phyloP scores from a whole-genome alignment of 305 asterid species.

The Solanum hybrid region DNA sequence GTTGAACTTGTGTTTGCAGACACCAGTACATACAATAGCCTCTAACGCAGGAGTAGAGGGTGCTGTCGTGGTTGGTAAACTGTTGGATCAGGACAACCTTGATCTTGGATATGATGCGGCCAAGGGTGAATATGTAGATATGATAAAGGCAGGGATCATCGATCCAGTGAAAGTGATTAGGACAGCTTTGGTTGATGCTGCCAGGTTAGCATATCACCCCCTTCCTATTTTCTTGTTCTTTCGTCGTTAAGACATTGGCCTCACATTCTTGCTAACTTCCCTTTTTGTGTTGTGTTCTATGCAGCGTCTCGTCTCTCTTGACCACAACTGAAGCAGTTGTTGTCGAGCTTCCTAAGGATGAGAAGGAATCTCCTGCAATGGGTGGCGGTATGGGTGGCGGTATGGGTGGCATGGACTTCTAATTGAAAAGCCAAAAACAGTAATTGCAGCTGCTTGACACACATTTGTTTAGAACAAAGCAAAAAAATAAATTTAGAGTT shows the following conservation, averaged over 20 bases:
- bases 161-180: constrained; percentile 83
- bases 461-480: constrained; percentile 8
- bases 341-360: constrained; percentile 64
- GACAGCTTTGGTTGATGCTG: constrained; percentile 85
- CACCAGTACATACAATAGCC: constrained; percentile 76
- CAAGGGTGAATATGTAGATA: constrained; percentile 81
- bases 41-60: constrained; percentile 90
- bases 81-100: constrained; percentile 66
- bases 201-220: constrained; percentile 35
- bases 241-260: background rate
- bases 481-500: constrained; percentile 7
- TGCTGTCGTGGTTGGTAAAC: constrained; percentile 79
- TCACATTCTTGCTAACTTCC: background rate
- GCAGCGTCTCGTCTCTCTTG: constrained; percentile 72
- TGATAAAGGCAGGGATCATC: constrained; percentile 73
- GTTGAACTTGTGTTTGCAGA: constrained; percentile 28
- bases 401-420: constrained; percentile 61
- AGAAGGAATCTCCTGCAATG: constrained; percentile 49
- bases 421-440: background rate
- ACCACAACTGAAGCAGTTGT: constrained; percentile 87
- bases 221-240: background rate
- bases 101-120: constrained; percentile 93
- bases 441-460: constrained; percentile 5
- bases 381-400: constrained; percentile 60
- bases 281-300: background rate